Conservation (phyloP, 768 basidiomycete genomes). For the Pholiota conissans region DNA sequence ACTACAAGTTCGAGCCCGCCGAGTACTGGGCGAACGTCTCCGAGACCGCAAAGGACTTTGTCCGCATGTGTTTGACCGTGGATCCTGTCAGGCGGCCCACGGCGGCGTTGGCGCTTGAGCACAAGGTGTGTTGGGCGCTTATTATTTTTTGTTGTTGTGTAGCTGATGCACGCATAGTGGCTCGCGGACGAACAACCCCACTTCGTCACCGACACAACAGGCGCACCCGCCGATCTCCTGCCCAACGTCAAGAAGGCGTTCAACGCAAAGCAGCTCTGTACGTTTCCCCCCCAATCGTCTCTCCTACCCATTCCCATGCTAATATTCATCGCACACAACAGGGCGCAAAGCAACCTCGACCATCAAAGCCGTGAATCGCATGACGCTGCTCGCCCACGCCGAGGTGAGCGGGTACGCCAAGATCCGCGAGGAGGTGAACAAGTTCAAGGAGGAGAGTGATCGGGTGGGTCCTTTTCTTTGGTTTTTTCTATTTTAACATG, state of each 20-base stretch:
- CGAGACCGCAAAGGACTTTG: constrained; percentile 80
- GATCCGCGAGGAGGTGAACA: constrained; percentile 57
- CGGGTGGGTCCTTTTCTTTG: background rate
- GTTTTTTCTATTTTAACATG: background rate
- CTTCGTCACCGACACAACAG: constrained; percentile 67
- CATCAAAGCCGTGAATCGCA: constrained; percentile 83
- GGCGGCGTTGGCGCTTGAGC: constrained; percentile 68
- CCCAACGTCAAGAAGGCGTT: constrained; percentile 90
- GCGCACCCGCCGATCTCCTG: constrained; percentile 73
- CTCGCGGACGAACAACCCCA: constrained; percentile 68
- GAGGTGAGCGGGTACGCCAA: constrained; percentile 44
- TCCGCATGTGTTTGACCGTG: constrained; percentile 77
- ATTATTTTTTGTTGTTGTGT: too few relatives aligned
- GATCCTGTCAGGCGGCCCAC: constrained; percentile 83
- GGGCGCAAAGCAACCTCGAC: constrained; percentile 88
- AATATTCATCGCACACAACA: constrained; percentile 29
- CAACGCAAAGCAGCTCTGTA: constrained; percentile 85
- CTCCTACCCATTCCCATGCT: too few relatives aligned
- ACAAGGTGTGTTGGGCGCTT: constrained; percentile 42
- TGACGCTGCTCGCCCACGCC: constrained; percentile 57
- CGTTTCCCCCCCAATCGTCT: constrained; percentile 34
- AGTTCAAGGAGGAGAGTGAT: constrained; percentile 67
- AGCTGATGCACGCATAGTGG: constrained; percentile 44
- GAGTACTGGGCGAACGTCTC: constrained; percentile 91
- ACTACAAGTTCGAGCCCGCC: constrained; percentile 80